Evolutionary conservation across 306 rosid genomes (phyloP).

Genomic region (Casuarina glauca): DNA sequence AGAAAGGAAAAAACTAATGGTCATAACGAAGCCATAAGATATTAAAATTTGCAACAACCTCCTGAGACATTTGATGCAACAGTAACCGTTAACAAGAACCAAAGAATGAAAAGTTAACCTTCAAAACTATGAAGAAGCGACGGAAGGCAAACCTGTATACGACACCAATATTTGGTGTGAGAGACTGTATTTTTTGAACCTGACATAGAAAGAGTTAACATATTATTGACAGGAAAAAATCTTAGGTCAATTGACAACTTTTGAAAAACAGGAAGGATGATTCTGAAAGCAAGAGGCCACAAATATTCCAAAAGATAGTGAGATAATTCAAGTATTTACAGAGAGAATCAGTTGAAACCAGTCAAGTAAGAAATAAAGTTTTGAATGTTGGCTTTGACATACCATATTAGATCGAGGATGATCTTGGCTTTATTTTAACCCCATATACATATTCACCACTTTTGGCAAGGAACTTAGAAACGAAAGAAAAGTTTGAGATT

Average conservation of each 20-base stretch:
- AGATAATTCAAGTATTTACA: neutral
- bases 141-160: conserved; percentile 74
- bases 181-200: conserved; percentile 84
- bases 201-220: conserved; percentile 35
- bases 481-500: neutral
- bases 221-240: neutral
- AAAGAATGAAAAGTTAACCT: conserved; percentile 15
- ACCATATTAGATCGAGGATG: neutral
- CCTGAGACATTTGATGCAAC: neutral
- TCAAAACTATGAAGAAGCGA: conserved; percentile 19
- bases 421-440: neutral
- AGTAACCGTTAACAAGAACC: neutral
- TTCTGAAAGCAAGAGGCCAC: neutral
- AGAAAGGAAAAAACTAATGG: neutral
- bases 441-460: neutral
- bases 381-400: neutral
- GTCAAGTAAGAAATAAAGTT: neutral
- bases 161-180: conserved; percentile 93
- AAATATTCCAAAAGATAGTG: neutral
- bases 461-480: neutral
- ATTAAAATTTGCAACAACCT: neutral
- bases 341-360: neutral
- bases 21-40: neutral
- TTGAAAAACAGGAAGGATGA: neutral
- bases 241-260: neutral